Evolutionary conservation across 2,329 filamentous ascomycete species (phyloP), one percentile per base, ranked within the genome.

Genomic region (Fonsecaea erecta): DNA sequence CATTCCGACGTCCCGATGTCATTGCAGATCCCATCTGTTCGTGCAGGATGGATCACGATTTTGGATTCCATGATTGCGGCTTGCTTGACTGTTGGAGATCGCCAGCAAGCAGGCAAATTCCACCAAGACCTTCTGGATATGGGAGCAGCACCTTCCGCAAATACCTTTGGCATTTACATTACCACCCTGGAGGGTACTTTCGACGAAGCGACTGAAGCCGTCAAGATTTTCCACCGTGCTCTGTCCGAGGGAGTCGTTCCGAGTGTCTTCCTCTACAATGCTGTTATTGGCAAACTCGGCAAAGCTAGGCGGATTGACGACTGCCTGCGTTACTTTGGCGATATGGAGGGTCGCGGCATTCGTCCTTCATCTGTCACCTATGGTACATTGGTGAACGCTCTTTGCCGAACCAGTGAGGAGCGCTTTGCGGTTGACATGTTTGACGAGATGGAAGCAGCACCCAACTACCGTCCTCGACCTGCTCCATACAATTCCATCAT

Each of bases 401-500:
- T 99, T 14, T 97, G 93, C 84, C 91, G 95, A 73, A 95, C 98
- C 62, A 97, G 93, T 71, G 95, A 99, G 73, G 94, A 98, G 81
- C 96, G 94, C 75, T 97, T 97, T 76, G 95, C 95, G 30, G 95
- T 97, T 75, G 93, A 98, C 79, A 87, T 98, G 73, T 99, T 99
- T 75, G 93, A 98, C 75, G 95, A 99, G 82, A 99, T 99, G 95
- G 95, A 99, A 82, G 88, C 90, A 53, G 97, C 96, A 90, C 90
- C 93, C 63, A 99, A 99, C 82, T 99, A 99, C 86, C 98, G 97
- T 83, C 92, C 95, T 46, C 90, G 95, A 9, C 93, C 95, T 28
- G 95, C 95, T 26, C 95, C 95, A 0, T 99, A 99, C 84, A 97
- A 99, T 83, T 96, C 92, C 79, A 91, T 99, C 88, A 99, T 99